phyloP scores from a whole-genome alignment of 129 eudicot species.

The Solidago caesia region DNA sequence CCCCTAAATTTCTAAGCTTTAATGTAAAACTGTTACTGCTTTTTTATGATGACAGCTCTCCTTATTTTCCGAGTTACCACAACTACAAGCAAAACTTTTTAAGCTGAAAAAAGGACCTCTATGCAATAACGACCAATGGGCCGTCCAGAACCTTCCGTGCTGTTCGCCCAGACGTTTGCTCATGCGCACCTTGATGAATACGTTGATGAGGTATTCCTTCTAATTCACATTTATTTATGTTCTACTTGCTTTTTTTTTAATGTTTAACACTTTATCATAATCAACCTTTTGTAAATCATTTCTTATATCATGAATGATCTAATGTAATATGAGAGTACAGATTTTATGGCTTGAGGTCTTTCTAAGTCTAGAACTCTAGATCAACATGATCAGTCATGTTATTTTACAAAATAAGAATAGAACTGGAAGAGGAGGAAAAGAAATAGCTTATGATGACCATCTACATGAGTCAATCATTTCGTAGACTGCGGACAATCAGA shows the following conservation, averaged over 20 bases:
- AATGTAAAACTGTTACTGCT: slow-evolving; percentile 14
- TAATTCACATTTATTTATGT: neutral
- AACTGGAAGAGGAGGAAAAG: neutral
- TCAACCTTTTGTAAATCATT: neutral
- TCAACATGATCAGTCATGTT: no score
- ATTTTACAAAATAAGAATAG: neutral
- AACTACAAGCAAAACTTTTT: neutral
- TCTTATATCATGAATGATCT: neutral
- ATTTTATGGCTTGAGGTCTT: slow-evolving; percentile 2
- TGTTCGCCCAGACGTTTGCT: slow-evolving; percentile 90
- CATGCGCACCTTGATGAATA: slow-evolving; percentile 89
- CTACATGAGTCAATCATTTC: no score
- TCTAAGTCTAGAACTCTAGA: no score
- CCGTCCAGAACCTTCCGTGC: slow-evolving; percentile 87
- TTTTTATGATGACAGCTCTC: slow-evolving; percentile 4
- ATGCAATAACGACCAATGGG: slow-evolving; percentile 54
- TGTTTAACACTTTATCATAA: slow-evolving; percentile 9
- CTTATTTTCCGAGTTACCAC: neutral
- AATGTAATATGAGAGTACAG: neutral
- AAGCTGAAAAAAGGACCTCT: slow-evolving; percentile 6
- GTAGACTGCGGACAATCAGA: no score
- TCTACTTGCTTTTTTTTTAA: neutral
- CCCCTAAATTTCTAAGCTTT: neutral
- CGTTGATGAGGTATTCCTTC: slow-evolving; percentile 73
- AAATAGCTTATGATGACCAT: no score